phyloP scores from a whole-genome alignment of 2,329 filamentous ascomycete species.

The Aspergillus eucalypticola region DNA sequence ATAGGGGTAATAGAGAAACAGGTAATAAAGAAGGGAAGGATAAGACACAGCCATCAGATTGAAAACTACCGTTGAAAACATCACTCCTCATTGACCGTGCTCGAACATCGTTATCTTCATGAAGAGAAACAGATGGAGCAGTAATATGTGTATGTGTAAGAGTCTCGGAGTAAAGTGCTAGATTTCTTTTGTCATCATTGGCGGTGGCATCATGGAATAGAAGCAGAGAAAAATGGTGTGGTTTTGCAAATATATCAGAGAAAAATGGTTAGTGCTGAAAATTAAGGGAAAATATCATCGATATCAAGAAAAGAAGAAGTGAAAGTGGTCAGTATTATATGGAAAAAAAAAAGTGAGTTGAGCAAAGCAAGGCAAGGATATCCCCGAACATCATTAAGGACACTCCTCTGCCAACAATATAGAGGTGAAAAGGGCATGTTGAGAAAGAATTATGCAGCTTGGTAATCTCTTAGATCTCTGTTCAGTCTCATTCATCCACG shows the following conservation, averaged over 20 bases:
- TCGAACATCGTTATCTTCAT: slow-evolving; percentile 35
- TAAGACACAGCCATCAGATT: slow-evolving; percentile 35
- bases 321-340: not conserved
- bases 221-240: not conserved
- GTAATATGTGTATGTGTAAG: slow-evolving; percentile 1
- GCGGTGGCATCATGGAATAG: slow-evolving; percentile 9
- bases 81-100: slow-evolving; percentile 42
- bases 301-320: not conserved
- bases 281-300: no score
- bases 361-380: not conserved
- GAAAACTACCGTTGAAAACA: slow-evolving; percentile 44
- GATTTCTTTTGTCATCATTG: slow-evolving; percentile 33
- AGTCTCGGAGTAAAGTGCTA: slow-evolving; percentile 33
- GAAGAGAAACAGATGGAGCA: slow-evolving; percentile 33
- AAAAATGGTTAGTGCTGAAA: not conserved
- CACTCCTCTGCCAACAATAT: not conserved
- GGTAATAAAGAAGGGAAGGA: no score
- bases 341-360: not conserved
- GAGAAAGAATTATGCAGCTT: not conserved
- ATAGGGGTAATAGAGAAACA: no score
- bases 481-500: slow-evolving; percentile 48
- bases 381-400: not conserved
- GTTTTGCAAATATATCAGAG: not conserved
- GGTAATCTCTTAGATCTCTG: slow-evolving; percentile 50
- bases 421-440: not conserved